Evolutionary conservation across 2,329 filamentous ascomycete genomes (phyloP).

Genomic region (Clonostachys sp.): DNA sequence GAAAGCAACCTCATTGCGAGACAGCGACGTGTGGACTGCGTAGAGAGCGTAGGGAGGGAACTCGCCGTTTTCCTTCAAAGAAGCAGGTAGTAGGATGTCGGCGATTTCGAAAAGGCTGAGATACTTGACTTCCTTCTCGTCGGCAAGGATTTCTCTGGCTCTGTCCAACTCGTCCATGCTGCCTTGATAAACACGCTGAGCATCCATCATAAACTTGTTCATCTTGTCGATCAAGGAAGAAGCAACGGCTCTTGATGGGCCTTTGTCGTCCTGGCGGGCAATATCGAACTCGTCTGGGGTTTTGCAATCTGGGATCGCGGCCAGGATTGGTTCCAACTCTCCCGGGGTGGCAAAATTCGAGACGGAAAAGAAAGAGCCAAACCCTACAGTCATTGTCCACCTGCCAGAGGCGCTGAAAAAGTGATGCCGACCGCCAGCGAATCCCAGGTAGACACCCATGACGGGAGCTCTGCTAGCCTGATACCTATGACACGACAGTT

Average conservation of each 20-base stretch:
- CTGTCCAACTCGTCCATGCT: conserved; percentile 43
- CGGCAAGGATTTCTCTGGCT: conserved; percentile 33
- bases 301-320: conserved; percentile 16
- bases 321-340: conserved; percentile 33
- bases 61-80: conserved; percentile 22
- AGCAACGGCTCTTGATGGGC: conserved; percentile 38
- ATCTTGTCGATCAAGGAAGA: conserved; percentile 40
- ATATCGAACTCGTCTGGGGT: conserved; percentile 21
- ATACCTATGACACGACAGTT: no score
- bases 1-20: conserved; percentile 57
- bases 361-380: conserved; percentile 44
- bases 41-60: conserved; percentile 52
- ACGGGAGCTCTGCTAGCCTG: conserved; percentile 12
- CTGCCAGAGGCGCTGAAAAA: conserved; percentile 49
- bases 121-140: conserved; percentile 29
- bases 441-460: conserved; percentile 49
- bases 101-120: conserved; percentile 48
- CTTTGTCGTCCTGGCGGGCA: conserved; percentile 23
- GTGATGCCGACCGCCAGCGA: conserved; percentile 43
- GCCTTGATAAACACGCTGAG: conserved; percentile 39
- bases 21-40: conserved; percentile 64
- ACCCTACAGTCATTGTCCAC: conserved; percentile 35
- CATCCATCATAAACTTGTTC: conserved; percentile 32
- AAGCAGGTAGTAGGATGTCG: conserved; percentile 31
- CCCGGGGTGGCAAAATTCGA: conserved; percentile 33